Evolutionary conservation across 2,329 filamentous ascomycete species (phyloP).

Genomic region (Ophiostoma ulmi): DNA sequence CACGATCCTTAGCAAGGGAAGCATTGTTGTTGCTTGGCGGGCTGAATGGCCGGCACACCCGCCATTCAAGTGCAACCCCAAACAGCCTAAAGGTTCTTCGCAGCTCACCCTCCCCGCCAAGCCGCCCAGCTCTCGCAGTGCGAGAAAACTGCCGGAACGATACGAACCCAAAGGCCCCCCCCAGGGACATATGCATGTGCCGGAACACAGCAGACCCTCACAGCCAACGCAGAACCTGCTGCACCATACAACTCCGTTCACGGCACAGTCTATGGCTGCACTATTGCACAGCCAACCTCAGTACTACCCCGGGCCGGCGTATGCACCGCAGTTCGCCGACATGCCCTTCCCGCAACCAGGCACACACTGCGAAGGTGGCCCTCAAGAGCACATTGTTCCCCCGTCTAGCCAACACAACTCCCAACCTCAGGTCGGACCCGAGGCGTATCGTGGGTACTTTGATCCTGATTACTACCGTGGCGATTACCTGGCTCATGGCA

Average conservation of each 20-base stretch:
- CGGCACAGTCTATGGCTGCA: not conserved
- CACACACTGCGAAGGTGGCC: not conserved
- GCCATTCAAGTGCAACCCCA: conserved; percentile 64
- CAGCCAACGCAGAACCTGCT: not conserved
- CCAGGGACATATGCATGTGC: conserved; percentile 33
- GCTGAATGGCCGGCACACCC: conserved; percentile 72
- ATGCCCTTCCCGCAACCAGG: not conserved
- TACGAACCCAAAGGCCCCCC: not conserved
- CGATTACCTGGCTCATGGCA: not conserved
- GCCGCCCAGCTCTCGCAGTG: not conserved
- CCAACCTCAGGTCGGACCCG: not conserved
- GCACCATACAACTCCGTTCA: not conserved
- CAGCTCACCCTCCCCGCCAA: conserved; percentile 13
- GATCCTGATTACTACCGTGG: not conserved
- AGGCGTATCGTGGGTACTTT: not conserved
- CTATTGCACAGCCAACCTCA: not conserved
- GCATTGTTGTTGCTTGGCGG: conserved; percentile 70
- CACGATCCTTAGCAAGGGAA: conserved; percentile 61
- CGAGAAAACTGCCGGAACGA: not conserved
- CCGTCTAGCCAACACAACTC: not conserved
- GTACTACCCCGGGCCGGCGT: not conserved
- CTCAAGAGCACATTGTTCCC: not conserved
- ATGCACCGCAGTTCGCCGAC: not conserved
- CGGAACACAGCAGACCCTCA: conserved; percentile 30
- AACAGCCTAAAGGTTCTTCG: conserved; percentile 33